Percentiles rank a stretch among this genome's conserved stretches.
These are phyloP conservation scores for Aspergillus bridgeri DNA, from an alignment of 495 filamentous ascomycete species.

Conservation along the genomic window DNA sequence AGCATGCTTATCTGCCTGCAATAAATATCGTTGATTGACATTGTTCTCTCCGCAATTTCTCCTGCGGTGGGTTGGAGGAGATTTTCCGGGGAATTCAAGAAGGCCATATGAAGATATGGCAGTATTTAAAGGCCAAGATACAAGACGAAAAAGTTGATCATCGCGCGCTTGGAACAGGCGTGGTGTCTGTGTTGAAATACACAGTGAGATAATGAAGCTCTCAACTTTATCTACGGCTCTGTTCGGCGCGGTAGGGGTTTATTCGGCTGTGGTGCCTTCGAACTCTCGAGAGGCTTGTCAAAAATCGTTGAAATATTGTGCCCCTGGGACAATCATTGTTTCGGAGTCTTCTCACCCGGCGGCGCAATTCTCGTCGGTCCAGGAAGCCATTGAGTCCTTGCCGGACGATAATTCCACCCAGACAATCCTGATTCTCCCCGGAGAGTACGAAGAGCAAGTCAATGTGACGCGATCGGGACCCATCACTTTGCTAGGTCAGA, in stretches of 20 bases:
- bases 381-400: conserved; percentile 51
- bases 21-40: not conserved
- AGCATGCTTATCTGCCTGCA: not conserved
- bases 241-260: not conserved
- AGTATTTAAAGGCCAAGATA: not conserved
- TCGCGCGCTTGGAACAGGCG: not conserved
- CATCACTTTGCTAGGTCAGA: conserved; percentile 53
- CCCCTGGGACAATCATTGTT: conserved; percentile 48
- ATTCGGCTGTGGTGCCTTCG: not conserved
- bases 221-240: not conserved
- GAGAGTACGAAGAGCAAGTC: conserved; percentile 56
- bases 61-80: conserved; percentile 5
- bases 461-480: conserved; percentile 58
- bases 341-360: conserved; percentile 26
- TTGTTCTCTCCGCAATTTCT: conserved; percentile 18
- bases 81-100: conserved; percentile 13
- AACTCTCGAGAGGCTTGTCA: conserved; percentile 1
- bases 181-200: not conserved
- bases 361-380: conserved; percentile 47
- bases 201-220: not conserved
- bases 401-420: conserved; percentile 47
- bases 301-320: conserved; percentile 32
- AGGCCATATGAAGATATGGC: not conserved
- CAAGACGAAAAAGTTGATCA: not conserved
- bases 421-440: conserved; percentile 53